Percentiles rank a stretch among this genome's conserved stretches.
Evolutionary conservation across 2,329 filamentous ascomycete genomes (phyloP).

Genomic region (Parasarocladium wereldwijsianum): DNA sequence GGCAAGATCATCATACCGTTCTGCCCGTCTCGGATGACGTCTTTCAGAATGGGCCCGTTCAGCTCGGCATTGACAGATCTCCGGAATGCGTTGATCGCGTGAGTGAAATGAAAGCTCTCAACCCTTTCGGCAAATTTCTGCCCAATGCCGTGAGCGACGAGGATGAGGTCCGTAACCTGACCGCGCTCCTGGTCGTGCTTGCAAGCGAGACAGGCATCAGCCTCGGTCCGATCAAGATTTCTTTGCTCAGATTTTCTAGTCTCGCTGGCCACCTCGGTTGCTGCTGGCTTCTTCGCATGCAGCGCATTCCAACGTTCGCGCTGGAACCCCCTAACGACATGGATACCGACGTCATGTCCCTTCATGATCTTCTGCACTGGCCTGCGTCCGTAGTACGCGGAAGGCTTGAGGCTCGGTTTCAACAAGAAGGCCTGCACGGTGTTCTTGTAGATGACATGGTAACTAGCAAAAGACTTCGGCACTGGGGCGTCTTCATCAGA

Average conservation of each 20-base stretch:
- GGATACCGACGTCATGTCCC: slow-evolving; percentile 67
- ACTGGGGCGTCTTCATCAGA: slow-evolving; percentile 23
- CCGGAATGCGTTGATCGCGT: slow-evolving; percentile 83
- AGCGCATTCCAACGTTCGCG: slow-evolving; percentile 60
- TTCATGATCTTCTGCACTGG: slow-evolving; percentile 77
- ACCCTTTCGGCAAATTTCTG: slow-evolving; percentile 92
- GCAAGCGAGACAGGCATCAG: slow-evolving; percentile 41
- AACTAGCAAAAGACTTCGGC: slow-evolving; percentile 50
- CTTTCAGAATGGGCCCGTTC: slow-evolving; percentile 56
- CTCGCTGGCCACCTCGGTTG: slow-evolving; percentile 14
- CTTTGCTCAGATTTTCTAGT: no score
- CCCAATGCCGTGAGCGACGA: slow-evolving; percentile 91
- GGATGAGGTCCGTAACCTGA: slow-evolving; percentile 70
- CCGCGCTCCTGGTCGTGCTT: slow-evolving; percentile 46
- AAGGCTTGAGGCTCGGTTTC: slow-evolving; percentile 73
- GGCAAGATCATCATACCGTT: slow-evolving; percentile 90
- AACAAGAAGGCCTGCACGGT: slow-evolving; percentile 65
- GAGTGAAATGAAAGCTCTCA: slow-evolving; percentile 94
- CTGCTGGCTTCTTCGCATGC: slow-evolving; percentile 33
- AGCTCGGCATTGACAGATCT: slow-evolving; percentile 77
- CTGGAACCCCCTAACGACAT: slow-evolving; percentile 83
- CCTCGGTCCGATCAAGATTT: no score
- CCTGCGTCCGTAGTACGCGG: slow-evolving; percentile 66
- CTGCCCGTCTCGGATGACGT: slow-evolving; percentile 59
- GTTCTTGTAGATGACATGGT: slow-evolving; percentile 80